phyloP scores from a whole-genome alignment of 371 early-diverging fungal species.

The Paraphysoderma sedebokerense region DNA sequence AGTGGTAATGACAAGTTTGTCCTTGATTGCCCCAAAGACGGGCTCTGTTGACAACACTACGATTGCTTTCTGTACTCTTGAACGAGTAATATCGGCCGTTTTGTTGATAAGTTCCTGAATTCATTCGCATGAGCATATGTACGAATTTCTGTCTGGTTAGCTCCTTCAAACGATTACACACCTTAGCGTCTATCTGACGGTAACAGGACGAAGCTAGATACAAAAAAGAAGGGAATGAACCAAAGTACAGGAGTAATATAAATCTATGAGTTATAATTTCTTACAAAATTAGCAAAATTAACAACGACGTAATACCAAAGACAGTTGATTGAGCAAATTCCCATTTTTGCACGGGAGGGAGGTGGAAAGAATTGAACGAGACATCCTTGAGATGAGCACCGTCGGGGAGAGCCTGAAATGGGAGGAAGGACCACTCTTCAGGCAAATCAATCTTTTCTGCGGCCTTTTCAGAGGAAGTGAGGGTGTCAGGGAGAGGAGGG shows the following conservation, averaged over 20 bases:
- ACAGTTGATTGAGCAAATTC: not conserved
- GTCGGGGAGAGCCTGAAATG: not conserved
- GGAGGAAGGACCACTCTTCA: not conserved
- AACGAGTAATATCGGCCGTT: not conserved
- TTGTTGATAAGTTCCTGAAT: not conserved
- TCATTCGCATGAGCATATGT: no score
- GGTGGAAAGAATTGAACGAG: not conserved
- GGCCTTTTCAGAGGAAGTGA: not conserved
- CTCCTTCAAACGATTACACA: no score
- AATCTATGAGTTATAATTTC: no score
- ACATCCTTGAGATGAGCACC: not conserved
- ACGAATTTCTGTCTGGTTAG: no score
- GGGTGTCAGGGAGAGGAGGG: not conserved
- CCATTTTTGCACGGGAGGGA: not conserved
- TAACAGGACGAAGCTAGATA: not conserved
- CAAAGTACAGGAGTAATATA: not conserved
- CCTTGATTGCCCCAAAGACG: not conserved
- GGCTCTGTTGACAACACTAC: not conserved
- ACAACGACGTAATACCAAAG: no score
- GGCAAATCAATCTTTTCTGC: not conserved
- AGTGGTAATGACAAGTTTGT: constrained; percentile 52
- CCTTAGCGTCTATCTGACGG: not conserved
- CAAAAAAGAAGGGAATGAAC: no score
- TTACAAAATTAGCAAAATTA: no score
- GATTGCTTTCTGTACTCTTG: not conserved